These are phyloP conservation scores for Arthroderma sp. DNA, from an alignment of 2,329 filamentous ascomycete genomes.

Conservation along the genomic window DNA sequence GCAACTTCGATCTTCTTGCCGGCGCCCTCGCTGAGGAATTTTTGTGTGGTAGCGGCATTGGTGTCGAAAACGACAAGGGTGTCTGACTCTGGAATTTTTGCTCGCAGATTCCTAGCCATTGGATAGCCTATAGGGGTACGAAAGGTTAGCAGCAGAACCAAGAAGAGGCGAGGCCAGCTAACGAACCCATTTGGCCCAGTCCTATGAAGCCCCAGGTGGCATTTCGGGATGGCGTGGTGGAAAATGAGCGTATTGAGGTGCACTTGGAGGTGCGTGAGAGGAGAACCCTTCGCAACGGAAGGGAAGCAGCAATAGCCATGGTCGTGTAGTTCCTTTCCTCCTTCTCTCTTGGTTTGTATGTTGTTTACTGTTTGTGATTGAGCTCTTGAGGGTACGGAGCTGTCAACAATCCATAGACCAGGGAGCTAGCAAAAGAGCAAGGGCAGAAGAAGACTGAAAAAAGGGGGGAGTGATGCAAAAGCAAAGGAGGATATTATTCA, in stretches of 20 bases:
- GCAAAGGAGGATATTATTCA: too few species aligned
- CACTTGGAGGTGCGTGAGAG: not conserved
- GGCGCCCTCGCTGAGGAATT: conserved; percentile 44
- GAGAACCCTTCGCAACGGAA: conserved; percentile 6
- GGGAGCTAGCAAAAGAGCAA: too few species aligned
- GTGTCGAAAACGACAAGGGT: conserved; percentile 53
- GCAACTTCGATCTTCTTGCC: conserved; percentile 43
- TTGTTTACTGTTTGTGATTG: too few species aligned
- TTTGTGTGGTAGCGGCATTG: conserved; percentile 42
- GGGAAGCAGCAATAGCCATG: not conserved
- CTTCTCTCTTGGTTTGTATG: too few species aligned
- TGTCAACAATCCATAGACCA: too few species aligned
- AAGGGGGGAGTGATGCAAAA: too few species aligned
- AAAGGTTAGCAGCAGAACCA: not conserved
- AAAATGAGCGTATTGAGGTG: conserved; percentile 25
- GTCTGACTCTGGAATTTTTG: conserved; percentile 51
- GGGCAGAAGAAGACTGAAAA: too few species aligned
- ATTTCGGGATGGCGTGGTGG: conserved; percentile 31
- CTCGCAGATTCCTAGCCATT: conserved; percentile 59
- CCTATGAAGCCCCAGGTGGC: conserved; percentile 48
- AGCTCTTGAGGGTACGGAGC: too few species aligned
- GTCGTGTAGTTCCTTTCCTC: not conserved
- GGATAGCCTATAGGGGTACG: conserved; percentile 45
- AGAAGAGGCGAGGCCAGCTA: not conserved
- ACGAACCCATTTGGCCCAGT: conserved; percentile 47